These are phyloP conservation scores for Cladosporium cucumerinum DNA, from an alignment of 2,329 filamentous ascomycete species.

Conservation along the genomic window DNA sequence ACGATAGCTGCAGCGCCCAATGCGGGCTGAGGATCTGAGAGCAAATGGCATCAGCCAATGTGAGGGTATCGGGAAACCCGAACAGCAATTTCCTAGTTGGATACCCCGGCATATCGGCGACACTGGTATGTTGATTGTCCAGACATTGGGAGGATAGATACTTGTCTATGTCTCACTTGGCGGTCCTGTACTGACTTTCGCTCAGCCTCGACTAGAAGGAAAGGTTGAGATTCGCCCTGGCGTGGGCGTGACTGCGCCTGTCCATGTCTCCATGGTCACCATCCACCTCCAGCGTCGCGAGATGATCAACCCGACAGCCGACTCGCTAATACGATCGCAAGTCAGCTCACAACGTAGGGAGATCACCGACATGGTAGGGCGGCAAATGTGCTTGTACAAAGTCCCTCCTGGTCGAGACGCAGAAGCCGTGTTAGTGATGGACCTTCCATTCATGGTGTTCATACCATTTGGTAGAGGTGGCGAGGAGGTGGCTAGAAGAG, in stretches of 20 bases:
- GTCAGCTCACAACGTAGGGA: slow-evolving; percentile 81
- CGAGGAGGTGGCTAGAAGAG: slow-evolving; percentile 82
- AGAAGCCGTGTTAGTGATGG: slow-evolving; percentile 91
- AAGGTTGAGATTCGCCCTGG: slow-evolving; percentile 93
- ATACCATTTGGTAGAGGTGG: slow-evolving; percentile 92
- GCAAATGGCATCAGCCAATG: slow-evolving; percentile 61
- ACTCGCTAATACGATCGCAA: slow-evolving; percentile 89
- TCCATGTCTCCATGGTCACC: slow-evolving; percentile 86
- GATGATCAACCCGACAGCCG: slow-evolving; percentile 93
- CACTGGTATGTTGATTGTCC: slow-evolving; percentile 63
- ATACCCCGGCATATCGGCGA: slow-evolving; percentile 96
- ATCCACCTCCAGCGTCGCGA: slow-evolving; percentile 92
- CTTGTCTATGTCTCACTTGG: neutral
- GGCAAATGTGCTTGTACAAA: slow-evolving; percentile 88
- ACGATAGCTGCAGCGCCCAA: slow-evolving; percentile 23
- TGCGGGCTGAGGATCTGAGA: slow-evolving; percentile 20
- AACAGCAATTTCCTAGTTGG: slow-evolving; percentile 96
- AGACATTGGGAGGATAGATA: neutral
- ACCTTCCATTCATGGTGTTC: slow-evolving; percentile 93
- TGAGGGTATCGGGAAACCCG: slow-evolving; percentile 93
- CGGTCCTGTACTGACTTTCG: slow-evolving; percentile 8
- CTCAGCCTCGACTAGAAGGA: slow-evolving; percentile 89
- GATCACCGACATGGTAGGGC: slow-evolving; percentile 86
- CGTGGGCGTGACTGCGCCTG: slow-evolving; percentile 80
- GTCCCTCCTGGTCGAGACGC: slow-evolving; percentile 79